Evolutionary conservation across 2,329 filamentous ascomycete species (phyloP).

Genomic region (Trichoderma sp.): DNA sequence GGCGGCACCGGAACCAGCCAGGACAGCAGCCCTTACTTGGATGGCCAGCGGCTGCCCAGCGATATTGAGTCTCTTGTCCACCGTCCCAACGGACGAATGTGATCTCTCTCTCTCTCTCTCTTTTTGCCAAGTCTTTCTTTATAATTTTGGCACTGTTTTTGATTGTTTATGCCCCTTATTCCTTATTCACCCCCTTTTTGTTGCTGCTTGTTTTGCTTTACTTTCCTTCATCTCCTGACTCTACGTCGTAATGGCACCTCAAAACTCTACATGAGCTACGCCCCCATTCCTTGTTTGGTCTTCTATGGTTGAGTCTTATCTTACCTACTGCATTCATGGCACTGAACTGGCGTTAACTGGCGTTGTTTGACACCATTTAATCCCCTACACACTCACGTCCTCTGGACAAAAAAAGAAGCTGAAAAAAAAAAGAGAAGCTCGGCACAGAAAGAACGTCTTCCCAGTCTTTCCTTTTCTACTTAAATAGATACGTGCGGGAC

Average conservation of each 20-base stretch:
- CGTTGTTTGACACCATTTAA: constrained; percentile 1
- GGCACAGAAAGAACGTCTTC: not conserved
- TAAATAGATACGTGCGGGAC: not conserved
- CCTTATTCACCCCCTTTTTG: not conserved
- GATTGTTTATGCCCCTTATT: not conserved
- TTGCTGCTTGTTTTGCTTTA: not conserved
- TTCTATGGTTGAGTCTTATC: not conserved
- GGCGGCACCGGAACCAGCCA: constrained; percentile 30
- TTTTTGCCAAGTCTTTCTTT: not conserved
- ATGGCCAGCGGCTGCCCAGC: constrained; percentile 47
- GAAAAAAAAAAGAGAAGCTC: not conserved
- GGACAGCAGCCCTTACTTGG: constrained; percentile 47
- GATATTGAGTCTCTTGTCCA: constrained; percentile 60
- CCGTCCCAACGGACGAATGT: constrained; percentile 37
- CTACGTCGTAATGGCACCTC: not conserved
- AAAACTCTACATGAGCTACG: not conserved
- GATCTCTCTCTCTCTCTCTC: not conserved
- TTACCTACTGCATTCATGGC: not conserved
- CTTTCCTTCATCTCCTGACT: not conserved
- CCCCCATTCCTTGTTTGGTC: not conserved
- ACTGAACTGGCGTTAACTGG: constrained; percentile 5
- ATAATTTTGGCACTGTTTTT: not conserved
- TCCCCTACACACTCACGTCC: not conserved
- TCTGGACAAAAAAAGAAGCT: not conserved
- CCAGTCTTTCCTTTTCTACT: not conserved